Evolutionary conservation across 2,329 filamentous ascomycete genomes (phyloP).

Genomic region (Clathrospora elynae): DNA sequence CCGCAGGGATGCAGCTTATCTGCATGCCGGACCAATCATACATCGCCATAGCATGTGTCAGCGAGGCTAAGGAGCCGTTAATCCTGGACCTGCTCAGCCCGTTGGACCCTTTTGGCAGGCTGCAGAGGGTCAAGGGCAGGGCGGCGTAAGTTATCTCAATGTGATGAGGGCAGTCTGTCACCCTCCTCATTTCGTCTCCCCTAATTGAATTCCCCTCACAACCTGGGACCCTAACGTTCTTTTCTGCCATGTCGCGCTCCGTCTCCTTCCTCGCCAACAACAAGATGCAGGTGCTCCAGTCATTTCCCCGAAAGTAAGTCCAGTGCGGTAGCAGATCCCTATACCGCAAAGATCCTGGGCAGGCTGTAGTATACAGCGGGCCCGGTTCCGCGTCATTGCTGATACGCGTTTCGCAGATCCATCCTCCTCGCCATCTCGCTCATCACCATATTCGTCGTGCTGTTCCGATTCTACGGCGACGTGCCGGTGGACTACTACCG

Average conservation of each 20-base stretch:
- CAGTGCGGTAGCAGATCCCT: background rate
- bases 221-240: background rate
- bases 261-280: slow-evolving; percentile 5
- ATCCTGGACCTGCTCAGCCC: too few species aligned
- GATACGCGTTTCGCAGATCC: slow-evolving; percentile 18
- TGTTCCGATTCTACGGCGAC: slow-evolving; percentile 35
- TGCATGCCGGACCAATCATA: too few species aligned
- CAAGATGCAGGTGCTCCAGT: slow-evolving; percentile 14
- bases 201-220: background rate
- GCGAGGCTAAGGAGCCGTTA: too few species aligned
- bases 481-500: slow-evolving; percentile 35
- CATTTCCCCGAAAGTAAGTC: slow-evolving; percentile 17
- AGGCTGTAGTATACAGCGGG: too few species aligned
- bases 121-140: too few species aligned
- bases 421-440: slow-evolving; percentile 28
- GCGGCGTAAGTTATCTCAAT: too few species aligned
- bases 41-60: too few species aligned
- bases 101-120: too few species aligned
- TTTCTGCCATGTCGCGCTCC: slow-evolving; percentile 3
- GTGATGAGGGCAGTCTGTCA: too few species aligned
- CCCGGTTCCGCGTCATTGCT: slow-evolving; percentile 2
- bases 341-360: background rate
- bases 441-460: slow-evolving; percentile 27
- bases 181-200: too few species aligned
- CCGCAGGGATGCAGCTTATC: too few species aligned